These are phyloP conservation scores for Coemansia sp. DNA, from an alignment of 192 early-diverging fungal genomes.

Conservation along the genomic window DNA sequence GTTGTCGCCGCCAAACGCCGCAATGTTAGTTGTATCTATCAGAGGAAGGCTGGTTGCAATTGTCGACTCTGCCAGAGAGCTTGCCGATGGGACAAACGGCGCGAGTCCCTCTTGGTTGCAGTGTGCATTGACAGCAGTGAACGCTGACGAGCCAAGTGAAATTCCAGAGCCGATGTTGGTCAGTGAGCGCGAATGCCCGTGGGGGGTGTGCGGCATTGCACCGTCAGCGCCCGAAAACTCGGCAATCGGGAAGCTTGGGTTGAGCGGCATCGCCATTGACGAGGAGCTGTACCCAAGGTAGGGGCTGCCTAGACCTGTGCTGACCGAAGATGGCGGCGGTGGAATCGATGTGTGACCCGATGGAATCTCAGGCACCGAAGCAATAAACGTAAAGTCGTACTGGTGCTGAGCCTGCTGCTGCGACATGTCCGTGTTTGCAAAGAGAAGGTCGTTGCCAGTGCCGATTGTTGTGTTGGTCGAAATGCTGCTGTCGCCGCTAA, in stretches of 20 bases:
- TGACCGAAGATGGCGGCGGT: slow-evolving; percentile 12
- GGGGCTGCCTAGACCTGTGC: slow-evolving; percentile 11
- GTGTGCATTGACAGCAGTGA: slow-evolving; percentile 12
- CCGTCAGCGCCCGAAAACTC: slow-evolving; percentile 25
- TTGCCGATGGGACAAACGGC: slow-evolving; percentile 21
- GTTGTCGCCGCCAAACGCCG: slow-evolving; percentile 22
- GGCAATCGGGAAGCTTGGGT: slow-evolving; percentile 52
- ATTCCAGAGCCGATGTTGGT: slow-evolving; percentile 29
- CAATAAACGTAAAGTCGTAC: slow-evolving; percentile 47
- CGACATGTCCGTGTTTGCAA: neutral
- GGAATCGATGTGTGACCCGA: neutral
- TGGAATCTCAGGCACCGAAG: slow-evolving; percentile 16
- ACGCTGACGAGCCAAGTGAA: slow-evolving; percentile 24
- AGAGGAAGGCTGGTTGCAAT: slow-evolving; percentile 20
- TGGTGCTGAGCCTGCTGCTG: slow-evolving; percentile 14
- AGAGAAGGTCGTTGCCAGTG: neutral
- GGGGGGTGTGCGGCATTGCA: slow-evolving; percentile 13
- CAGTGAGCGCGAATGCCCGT: slow-evolving; percentile 36
- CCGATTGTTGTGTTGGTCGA: neutral
- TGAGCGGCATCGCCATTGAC: slow-evolving; percentile 46
- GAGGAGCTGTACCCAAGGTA: slow-evolving; percentile 24
- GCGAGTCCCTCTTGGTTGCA: slow-evolving; percentile 7
- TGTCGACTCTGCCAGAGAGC: slow-evolving; percentile 9
- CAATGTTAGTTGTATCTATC: slow-evolving; percentile 37
- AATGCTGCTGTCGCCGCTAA: slow-evolving; percentile 6